A percentile compares a stretch with the other conserved stretches of the same genome.
phyloP scores from a whole-genome alignment of 1,284 basidiomycete species.

The Vanrija sp. region DNA sequence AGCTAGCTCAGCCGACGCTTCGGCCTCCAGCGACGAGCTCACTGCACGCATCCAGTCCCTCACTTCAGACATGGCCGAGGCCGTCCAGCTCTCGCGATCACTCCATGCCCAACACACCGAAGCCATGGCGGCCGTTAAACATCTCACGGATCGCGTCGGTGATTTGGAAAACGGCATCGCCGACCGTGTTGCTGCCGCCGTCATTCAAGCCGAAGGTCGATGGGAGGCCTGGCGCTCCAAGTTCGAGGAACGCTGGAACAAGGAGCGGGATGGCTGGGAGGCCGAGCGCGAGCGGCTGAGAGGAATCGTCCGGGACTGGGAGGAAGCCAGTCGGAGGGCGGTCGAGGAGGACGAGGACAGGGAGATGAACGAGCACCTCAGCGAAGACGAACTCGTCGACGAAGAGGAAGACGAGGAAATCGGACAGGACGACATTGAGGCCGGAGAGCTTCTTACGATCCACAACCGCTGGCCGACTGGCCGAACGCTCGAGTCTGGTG shows the following conservation, averaged over 20 bases:
- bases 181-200: slow-evolving; percentile 52
- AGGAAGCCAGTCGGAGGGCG: slow-evolving; percentile 54
- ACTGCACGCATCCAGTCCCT: slow-evolving; percentile 66
- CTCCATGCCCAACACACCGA: slow-evolving; percentile 74
- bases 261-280: slow-evolving; percentile 74
- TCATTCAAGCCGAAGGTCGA: slow-evolving; percentile 60
- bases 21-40: slow-evolving; percentile 58
- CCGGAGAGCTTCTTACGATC: slow-evolving; percentile 9
- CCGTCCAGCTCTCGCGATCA: slow-evolving; percentile 66
- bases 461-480: slow-evolving; percentile 12
- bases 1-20: neutral
- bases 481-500: neutral
- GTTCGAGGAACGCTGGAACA: slow-evolving; percentile 70
- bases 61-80: slow-evolving; percentile 69
- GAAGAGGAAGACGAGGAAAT: slow-evolving; percentile 31
- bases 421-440: slow-evolving; percentile 20
- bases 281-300: slow-evolving; percentile 71
- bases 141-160: slow-evolving; percentile 60
- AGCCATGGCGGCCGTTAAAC: slow-evolving; percentile 72
- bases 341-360: slow-evolving; percentile 51
- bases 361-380: slow-evolving; percentile 42
- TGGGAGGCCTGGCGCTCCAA: slow-evolving; percentile 60
- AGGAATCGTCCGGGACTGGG: slow-evolving; percentile 77
- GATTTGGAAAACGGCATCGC: slow-evolving; percentile 52
- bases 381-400: slow-evolving; percentile 33